phyloP scores from a whole-genome alignment of 2,329 filamentous ascomycete genomes.

The Chaetomium globosum region DNA sequence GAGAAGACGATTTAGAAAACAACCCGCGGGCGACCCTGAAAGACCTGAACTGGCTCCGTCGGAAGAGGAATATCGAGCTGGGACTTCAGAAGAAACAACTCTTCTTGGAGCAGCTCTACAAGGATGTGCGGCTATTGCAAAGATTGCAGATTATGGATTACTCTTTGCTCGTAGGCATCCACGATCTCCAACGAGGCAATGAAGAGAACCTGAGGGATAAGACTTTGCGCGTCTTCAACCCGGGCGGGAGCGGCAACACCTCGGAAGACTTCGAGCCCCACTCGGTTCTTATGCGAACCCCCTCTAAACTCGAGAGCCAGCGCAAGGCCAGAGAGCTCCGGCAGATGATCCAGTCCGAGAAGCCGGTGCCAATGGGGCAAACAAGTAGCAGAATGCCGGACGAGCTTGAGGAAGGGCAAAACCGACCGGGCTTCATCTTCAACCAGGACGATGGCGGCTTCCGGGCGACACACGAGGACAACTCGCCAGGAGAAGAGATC shows the following conservation, averaged over 20 bases:
- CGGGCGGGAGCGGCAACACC: constrained; percentile 65
- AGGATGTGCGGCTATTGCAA: constrained; percentile 84
- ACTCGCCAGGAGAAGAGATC: constrained; percentile 81
- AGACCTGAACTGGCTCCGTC: constrained; percentile 92
- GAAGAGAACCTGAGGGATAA: constrained; percentile 90
- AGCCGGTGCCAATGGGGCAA: constrained; percentile 89
- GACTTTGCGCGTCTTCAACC: constrained; percentile 91
- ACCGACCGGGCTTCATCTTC: constrained; percentile 74
- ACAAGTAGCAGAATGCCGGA: constrained; percentile 85
- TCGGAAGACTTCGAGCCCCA: constrained; percentile 60
- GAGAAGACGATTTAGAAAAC: constrained; percentile 80
- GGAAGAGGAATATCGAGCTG: constrained; percentile 82
- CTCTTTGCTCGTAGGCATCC: constrained; percentile 90
- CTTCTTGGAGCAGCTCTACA: constrained; percentile 86
- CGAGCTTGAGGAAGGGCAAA: constrained; percentile 75
- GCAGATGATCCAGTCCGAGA: constrained; percentile 89
- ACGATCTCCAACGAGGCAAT: constrained; percentile 87
- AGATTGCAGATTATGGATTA: constrained; percentile 98
- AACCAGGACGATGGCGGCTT: constrained; percentile 94
- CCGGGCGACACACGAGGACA: constrained; percentile 87
- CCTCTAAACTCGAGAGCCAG: constrained; percentile 88
- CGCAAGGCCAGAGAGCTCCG: constrained; percentile 88
- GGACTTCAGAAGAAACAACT: constrained; percentile 84
- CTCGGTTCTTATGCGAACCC: constrained; percentile 77
- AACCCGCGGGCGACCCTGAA: constrained; percentile 94